Percentiles rank a stretch among this genome's conserved stretches.
phyloP scores from a whole-genome alignment of 164 flowering plant species.

The Vitis riparia region DNA sequence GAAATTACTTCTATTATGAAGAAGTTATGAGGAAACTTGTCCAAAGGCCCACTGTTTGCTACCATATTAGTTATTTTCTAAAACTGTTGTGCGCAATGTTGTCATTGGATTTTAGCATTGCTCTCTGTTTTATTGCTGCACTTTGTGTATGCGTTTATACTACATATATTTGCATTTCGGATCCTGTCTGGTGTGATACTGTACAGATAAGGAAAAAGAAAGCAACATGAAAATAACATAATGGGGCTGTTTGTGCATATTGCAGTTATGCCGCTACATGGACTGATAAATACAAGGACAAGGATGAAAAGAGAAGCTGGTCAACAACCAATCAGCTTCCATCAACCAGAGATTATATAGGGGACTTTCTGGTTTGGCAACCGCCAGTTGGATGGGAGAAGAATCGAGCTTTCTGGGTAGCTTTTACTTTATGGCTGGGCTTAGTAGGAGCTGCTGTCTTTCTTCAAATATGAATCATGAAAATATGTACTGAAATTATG shows the following conservation, averaged over 20 bases:
- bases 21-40: no score
- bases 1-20: no score
- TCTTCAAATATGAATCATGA: conserved; percentile 40
- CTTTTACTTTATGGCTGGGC: conserved; percentile 58
- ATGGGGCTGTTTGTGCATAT: not conserved
- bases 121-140: not conserved
- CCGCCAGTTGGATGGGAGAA: conserved; percentile 67
- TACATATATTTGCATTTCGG: not conserved
- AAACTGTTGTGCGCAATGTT: no score
- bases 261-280: conserved; percentile 78
- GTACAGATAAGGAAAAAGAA: not conserved
- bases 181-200: not conserved
- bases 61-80: no score
- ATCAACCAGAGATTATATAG: conserved; percentile 55
- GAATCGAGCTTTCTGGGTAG: conserved; percentile 57
- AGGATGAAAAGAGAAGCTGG: conserved; percentile 27
- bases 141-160: not conserved
- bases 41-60: no score
- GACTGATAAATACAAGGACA: conserved; percentile 71
- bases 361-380: conserved; percentile 66
- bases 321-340: conserved; percentile 60
- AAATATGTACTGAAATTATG: not conserved
- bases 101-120: no score
- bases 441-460: conserved; percentile 69
- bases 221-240: no score